phyloP scores from a whole-genome alignment of 2,329 filamentous ascomycete species.

The Apiospora kogelbergensis region DNA sequence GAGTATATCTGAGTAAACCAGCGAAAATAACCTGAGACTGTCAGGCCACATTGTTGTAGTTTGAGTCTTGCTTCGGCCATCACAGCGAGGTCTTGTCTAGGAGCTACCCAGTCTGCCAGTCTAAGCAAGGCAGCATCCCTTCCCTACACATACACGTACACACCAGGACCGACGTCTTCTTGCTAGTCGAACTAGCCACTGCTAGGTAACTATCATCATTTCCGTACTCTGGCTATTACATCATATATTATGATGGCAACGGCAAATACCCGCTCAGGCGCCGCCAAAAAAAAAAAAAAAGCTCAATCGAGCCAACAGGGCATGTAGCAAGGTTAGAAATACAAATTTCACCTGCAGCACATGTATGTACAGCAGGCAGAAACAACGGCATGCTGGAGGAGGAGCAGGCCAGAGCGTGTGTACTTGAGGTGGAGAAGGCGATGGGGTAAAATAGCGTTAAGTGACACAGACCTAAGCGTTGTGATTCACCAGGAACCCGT shows the following conservation, averaged over 20 bases:
- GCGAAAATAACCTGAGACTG: background rate
- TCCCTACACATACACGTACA: too few species aligned
- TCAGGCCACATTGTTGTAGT: background rate
- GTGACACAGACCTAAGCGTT: constrained; percentile 5
- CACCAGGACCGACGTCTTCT: background rate
- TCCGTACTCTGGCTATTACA: background rate
- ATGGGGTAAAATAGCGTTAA: constrained; percentile 4
- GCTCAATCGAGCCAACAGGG: background rate
- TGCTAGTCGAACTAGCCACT: background rate
- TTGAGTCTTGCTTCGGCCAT: background rate
- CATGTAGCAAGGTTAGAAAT: background rate
- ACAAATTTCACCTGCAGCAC: background rate
- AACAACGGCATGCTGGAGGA: background rate
- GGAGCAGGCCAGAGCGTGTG: background rate
- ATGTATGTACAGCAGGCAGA: background rate
- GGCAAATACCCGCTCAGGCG: background rate
- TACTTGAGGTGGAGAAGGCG: background rate
- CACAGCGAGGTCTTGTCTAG: background rate
- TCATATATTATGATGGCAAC: background rate
- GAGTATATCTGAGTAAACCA: background rate
- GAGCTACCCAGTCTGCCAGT: background rate
- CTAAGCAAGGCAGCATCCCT: background rate
- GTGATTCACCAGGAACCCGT: constrained; percentile 1
- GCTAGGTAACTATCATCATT: background rate
- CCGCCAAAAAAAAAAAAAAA: background rate